Evolutionary conservation across 768 basidiomycete genomes (phyloP), one percentile per base, ranked within the genome.

Genomic region (Chalciporus piperatus): DNA sequence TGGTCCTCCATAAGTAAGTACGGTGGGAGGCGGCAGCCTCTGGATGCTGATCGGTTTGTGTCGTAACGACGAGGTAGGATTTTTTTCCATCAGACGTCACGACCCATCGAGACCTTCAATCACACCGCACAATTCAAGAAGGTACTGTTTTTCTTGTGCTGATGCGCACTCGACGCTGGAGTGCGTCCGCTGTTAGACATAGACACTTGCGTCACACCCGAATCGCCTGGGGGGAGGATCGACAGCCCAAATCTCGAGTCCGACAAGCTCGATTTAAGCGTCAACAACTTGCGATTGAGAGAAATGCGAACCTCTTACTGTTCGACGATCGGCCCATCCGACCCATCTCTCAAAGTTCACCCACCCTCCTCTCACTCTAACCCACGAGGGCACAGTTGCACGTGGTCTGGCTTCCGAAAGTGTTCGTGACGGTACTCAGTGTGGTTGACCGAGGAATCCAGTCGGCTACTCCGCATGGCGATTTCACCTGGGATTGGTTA

Each of bases 401-500:
- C 41, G 45, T 23, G 16, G 28, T 35, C 44, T 19, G 33, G 12
- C 42, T 58, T 61, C 47, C 30, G 37, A 45, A 51, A 35, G 41
- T 10, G 2, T 28, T 32, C 19, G 17, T 22, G 2, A 22, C 4
- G 22, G 2, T 48, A 42, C 13, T 47, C 23, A 49, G 28, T 28
- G 27, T 33, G 11, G 42, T 28, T 47, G 37, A 40, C 40, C 42
- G 45, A 32, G n/a, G 22, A 27, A 40, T 37, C 20, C 41, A 49
- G 40, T 35, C 20, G 27, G 48, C 50, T 41, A 25, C 20, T 39
- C 32, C 42, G 30, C 47, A 47, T 49, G 45, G 40, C 20, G 51
- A 55, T 47, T 48, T 53, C 45, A 27, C 38, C 41, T 35, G 25
- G 25, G 52, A 56, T 60, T 42, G 42, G 53, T 28, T 14, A 51